Percentiles rank a stretch among this genome's conserved stretches.
phyloP scores from a whole-genome alignment of 192 early-diverging fungal species.

The Dissophora ornata region DNA sequence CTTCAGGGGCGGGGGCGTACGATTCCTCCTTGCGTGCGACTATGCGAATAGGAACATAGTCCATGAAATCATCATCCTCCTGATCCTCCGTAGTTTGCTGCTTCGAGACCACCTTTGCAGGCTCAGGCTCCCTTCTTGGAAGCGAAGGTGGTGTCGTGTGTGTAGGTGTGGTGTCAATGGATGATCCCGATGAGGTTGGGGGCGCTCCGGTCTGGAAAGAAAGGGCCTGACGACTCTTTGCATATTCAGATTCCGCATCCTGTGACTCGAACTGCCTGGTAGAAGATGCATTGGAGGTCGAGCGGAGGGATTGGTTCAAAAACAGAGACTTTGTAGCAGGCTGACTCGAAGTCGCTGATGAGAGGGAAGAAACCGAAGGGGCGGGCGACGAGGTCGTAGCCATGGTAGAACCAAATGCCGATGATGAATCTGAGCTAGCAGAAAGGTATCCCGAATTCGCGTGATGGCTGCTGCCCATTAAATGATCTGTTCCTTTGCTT shows the following conservation, averaged over 20 bases:
- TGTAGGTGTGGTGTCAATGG: no score
- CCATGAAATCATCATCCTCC: constrained; percentile 16
- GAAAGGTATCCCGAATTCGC: constrained; percentile 27
- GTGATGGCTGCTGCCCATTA: neutral
- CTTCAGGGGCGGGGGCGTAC: no score
- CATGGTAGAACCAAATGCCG: constrained; percentile 45
- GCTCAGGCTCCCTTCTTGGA: constrained; percentile 24
- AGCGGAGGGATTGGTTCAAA: constrained; percentile 38
- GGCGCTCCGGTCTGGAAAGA: constrained; percentile 41
- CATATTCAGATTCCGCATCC: constrained; percentile 41
- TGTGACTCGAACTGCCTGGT: neutral
- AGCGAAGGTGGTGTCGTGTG: constrained; percentile 29
- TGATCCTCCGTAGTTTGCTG: no score
- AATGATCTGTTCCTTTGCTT: neutral
- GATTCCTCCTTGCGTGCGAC: constrained; percentile 45
- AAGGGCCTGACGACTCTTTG: constrained; percentile 43
- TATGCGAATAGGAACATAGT: constrained; percentile 38
- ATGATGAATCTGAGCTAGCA: constrained; percentile 37
- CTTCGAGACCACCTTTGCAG: neutral
- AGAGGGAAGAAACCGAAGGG: constrained; percentile 41
- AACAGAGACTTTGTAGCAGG: constrained; percentile 33
- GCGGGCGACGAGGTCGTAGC: constrained; percentile 49
- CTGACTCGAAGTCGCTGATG: constrained; percentile 30
- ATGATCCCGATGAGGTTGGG: neutral
- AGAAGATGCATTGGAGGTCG: constrained; percentile 5